Percentiles rank a stretch among this genome's conserved stretches.
Evolutionary conservation across 768 basidiomycete species (phyloP).

Genomic region (Pilatotrama ljubarskyi): DNA sequence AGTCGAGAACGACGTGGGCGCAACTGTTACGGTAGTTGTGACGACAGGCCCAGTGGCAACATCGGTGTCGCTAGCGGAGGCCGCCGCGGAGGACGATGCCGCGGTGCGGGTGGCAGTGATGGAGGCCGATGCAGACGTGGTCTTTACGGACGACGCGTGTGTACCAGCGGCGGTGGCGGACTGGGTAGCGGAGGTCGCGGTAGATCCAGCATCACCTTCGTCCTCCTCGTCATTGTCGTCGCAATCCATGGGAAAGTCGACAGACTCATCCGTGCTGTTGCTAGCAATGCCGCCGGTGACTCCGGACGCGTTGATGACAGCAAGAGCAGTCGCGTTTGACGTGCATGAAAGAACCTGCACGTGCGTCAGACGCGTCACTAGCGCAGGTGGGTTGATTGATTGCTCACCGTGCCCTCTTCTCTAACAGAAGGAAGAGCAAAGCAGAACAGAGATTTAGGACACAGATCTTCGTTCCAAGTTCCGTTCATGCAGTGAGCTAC

Average conservation of each 20-base stretch:
- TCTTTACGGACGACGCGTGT: constrained; percentile 9
- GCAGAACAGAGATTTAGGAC: constrained; percentile 42
- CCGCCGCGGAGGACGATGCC: constrained; percentile 26
- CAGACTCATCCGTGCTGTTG: constrained; percentile 23
- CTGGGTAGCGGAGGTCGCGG: background rate
- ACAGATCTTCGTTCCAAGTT: constrained; percentile 42
- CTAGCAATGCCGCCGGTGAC: constrained; percentile 43
- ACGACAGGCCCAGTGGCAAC: constrained; percentile 27
- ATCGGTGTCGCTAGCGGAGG: constrained; percentile 26
- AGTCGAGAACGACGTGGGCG: constrained; percentile 22
- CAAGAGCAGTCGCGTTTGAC: constrained; percentile 45
- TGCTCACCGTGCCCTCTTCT: constrained; percentile 47
- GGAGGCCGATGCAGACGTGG: constrained; percentile 22
- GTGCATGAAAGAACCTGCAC: constrained; percentile 52
- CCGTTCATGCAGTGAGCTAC: constrained; percentile 44
- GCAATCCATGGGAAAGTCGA: constrained; percentile 24
- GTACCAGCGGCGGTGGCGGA: background rate
- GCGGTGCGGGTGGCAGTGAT: background rate
- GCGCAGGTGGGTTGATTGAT: background rate
- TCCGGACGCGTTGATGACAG: constrained; percentile 48
- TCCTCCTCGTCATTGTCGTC: constrained; percentile 9
- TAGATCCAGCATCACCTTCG: background rate
- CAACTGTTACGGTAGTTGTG: constrained; percentile 26
- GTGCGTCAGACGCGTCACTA: background rate
- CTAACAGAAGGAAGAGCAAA: constrained; percentile 52